Evolutionary conservation across 116 monocot species (phyloP), one percentile per base, ranked within the genome.

Genomic region (Trichopus zeylanicus): DNA sequence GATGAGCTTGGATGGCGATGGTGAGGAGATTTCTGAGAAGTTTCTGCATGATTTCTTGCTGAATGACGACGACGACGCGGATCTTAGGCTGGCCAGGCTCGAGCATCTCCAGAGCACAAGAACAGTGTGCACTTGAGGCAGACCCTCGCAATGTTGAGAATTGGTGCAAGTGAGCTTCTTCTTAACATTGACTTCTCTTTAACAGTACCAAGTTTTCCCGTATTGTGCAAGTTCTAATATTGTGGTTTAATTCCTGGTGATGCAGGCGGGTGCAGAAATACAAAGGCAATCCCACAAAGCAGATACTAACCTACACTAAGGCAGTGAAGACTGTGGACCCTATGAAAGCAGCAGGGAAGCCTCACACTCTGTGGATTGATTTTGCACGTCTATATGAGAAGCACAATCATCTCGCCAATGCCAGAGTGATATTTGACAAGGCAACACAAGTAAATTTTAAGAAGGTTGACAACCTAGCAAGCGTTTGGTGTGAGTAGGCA

Each of bases 301-400:
- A 97, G 59, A 91, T 86, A 56, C 48, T 77, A 23, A 91, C 91
- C n/a, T 97, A 84, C 56, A 87, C 84, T 12, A 84, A 97, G 56
- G 97, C 97, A 24, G 97, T 97, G 30, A 90, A 77, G 63, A 97
- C 97, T 23, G 91, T 97, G 15, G 97, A 97, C 63, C 87, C 91
- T 8, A 76, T 84, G 77, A 90, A 97, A 60, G 97, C 97, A 12
- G 90, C 87, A 21, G 97, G 97, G 31, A 97, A 97, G 63, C 97
- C 97, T 3, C 97, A 97, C 67, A 97, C 97, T 12, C 52, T 97
- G 46, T 97, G 97, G 97, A 71, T 97, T 63, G 71, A 81, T 62
- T 97, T 97, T 78, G 91, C 97, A n/a, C 61, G 63, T 57, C 72
- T 97, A 27, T 97, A 90, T 59, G 97, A 97, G 75, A 71, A 75